Evolutionary conservation across 345 rosid species (phyloP), one percentile per base, ranked within the genome.

Genomic region (Populus deltoides): DNA sequence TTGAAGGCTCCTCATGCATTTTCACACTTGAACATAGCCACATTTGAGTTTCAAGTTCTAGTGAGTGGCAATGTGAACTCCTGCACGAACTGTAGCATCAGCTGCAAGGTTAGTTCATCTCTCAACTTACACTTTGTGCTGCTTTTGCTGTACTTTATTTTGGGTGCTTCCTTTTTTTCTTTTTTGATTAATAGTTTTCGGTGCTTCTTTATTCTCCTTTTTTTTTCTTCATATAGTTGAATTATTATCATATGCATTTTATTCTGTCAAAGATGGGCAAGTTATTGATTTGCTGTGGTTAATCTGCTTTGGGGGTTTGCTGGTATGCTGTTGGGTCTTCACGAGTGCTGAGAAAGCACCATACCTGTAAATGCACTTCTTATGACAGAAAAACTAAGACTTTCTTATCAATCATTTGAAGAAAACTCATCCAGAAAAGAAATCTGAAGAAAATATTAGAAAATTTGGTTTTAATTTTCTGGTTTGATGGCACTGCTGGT

Each of bases 81-180:
- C 85, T 92, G 94, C 85, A 61, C 88, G 29, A 77, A 81, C 85
- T 91, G 92, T 82, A 87, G 49, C 80, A 73, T 90, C 81, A 84
- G 47, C 79, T 95, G 97, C 94, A 90, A 89, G 96, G 98, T 95
- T 77, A 71, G 79, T 24, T 77, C 24, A 47, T n/a, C 53, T 78
- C 59, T 63, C 8, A 12, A 25, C 24, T 76, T 33, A 39, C n/a
- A 43, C 38, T 35, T 15, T 10, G 27, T 13, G 49, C 66, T 76
- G 27, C 10, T 80, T 69, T 75, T 53, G 24, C 59, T 13, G 0
- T 53, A 6, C 59, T 38, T 35, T 20, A 68, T 18, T 38, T 8
- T 68, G 49, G 49, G 27, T 75, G 20, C 57, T 55, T 36, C 27
- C 24, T 24, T 12, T 55, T 71, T 35, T 29, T 47, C 72, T 61